Conservation (phyloP, 2,329 filamentous ascomycete species). For the Cladorrhinum sp. region DNA sequence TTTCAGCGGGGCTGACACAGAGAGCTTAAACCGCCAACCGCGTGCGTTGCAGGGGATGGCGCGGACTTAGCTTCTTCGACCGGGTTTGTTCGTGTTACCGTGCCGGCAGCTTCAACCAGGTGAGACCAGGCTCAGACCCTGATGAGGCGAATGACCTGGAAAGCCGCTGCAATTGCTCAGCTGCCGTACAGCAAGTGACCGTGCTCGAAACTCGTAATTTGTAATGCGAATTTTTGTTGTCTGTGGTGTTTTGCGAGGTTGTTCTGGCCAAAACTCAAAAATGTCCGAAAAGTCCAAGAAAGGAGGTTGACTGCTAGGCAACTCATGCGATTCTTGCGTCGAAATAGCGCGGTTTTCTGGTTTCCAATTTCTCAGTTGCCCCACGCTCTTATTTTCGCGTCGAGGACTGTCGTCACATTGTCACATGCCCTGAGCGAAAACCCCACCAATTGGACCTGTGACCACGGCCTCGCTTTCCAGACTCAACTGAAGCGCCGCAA, state of each 20-base stretch:
- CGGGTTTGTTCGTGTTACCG: neutral
- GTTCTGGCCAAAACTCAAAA: neutral
- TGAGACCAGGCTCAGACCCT: neutral
- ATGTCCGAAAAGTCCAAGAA: neutral
- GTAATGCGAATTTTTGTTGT: neutral
- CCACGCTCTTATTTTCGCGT: neutral
- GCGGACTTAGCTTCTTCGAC: neutral
- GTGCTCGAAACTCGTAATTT: no score
- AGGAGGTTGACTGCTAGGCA: neutral
- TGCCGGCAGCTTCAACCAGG: no score
- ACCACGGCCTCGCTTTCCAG: slow-evolving; percentile 9
- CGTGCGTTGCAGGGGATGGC: neutral
- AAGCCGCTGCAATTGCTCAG: neutral
- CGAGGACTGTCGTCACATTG: slow-evolving; percentile 3
- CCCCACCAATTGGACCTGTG: slow-evolving; percentile 19
- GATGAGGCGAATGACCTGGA: neutral
- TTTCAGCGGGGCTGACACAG: neutral
- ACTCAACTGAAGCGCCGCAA: neutral
- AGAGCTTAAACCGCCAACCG: neutral
- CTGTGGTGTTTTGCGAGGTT: neutral
- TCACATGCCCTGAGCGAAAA: slow-evolving; percentile 16
- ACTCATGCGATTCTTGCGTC: slow-evolving; percentile 10
- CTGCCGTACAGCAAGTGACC: neutral
- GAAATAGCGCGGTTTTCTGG: slow-evolving; percentile 8
- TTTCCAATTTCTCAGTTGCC: neutral